A percentile compares a stretch with the other conserved stretches of the same genome.
Conservation (phyloP, 768 basidiomycete genomes). For the Tephrocybe sp. region DNA sequence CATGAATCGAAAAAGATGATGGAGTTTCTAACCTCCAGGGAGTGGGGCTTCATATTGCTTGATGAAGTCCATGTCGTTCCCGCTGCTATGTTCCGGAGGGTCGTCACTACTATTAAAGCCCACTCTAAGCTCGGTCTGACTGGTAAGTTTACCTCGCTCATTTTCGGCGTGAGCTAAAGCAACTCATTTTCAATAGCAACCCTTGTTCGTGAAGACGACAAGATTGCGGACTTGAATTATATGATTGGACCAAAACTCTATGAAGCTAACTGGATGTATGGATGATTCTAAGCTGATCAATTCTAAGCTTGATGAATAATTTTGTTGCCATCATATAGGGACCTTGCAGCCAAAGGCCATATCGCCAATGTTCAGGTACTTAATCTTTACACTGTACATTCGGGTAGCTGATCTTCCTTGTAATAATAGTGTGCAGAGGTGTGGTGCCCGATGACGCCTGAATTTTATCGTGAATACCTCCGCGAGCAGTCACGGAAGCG, state of each 20-base stretch:
- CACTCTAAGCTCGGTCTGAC: constrained; percentile 98
- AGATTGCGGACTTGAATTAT: constrained; percentile 97
- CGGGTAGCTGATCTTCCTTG: constrained; percentile 8
- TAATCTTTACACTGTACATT: not conserved
- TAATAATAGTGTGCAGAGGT: constrained; percentile 89
- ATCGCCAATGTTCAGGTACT: constrained; percentile 98
- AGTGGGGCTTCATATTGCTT: constrained; percentile 97
- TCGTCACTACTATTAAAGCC: constrained; percentile 97
- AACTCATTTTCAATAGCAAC: constrained; percentile 60
- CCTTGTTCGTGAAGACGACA: constrained; percentile 97
- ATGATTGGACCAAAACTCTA: constrained; percentile 99
- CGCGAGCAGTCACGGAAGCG: constrained; percentile 89
- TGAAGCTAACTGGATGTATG: constrained; percentile 99
- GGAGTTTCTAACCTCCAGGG: constrained; percentile 97
- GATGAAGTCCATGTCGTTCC: constrained; percentile 99
- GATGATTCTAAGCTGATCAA: constrained; percentile 16
- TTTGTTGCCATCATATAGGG: constrained; percentile 37
- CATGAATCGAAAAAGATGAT: constrained; percentile 99
- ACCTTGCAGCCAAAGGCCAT: constrained; percentile 97
- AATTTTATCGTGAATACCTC: constrained; percentile 97
- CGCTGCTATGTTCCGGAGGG: constrained; percentile 96
- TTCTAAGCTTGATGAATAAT: constrained; percentile 12
- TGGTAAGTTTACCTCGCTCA: constrained; percentile 45
- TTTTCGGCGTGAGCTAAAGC: not conserved
- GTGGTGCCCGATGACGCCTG: constrained; percentile 99